Conservation (phyloP, 768 basidiomycete genomes). For the Candolleomyces efflorescens region DNA sequence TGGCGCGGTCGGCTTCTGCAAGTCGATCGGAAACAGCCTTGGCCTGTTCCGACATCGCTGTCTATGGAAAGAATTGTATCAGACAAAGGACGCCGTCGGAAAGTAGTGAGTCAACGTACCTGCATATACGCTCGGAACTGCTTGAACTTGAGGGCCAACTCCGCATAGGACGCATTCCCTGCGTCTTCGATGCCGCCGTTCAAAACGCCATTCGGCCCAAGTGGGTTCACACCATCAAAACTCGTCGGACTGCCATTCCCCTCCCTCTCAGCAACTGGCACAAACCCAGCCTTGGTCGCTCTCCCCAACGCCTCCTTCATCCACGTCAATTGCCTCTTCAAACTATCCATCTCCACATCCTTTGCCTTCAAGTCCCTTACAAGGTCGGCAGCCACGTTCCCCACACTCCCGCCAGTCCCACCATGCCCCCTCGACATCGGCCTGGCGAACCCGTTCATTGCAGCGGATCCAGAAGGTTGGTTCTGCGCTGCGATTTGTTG, state of each 20-base stretch:
- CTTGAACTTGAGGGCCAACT: constrained; percentile 80
- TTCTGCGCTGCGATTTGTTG: constrained; percentile 16
- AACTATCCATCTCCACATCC: constrained; percentile 73
- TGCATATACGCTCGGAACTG: constrained; percentile 83
- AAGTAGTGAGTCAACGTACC: constrained; percentile 41
- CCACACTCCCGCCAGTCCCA: constrained; percentile 47
- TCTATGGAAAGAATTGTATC: constrained; percentile 35
- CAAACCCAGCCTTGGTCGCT: constrained; percentile 77
- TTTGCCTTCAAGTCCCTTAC: constrained; percentile 77
- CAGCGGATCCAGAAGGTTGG: constrained; percentile 8
- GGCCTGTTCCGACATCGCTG: constrained; percentile 72
- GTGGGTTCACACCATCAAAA: constrained; percentile 12
- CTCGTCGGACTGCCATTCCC: constrained; percentile 40
- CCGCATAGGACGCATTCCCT: constrained; percentile 47
- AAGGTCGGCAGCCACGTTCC: constrained; percentile 71
- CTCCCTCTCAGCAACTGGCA: constrained; percentile 33
- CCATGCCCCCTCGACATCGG: constrained; percentile 33
- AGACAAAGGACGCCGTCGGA: neutral
- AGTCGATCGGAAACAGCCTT: constrained; percentile 72
- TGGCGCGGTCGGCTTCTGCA: constrained; percentile 73
- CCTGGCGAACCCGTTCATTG: constrained; percentile 44
- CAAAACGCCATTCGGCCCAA: neutral
- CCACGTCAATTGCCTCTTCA: constrained; percentile 79
- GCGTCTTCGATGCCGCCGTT: constrained; percentile 30
- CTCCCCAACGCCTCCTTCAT: constrained; percentile 76